Evolutionary conservation across 192 early-diverging fungal species (phyloP).

Genomic region (Umbelopsis vinacea): DNA sequence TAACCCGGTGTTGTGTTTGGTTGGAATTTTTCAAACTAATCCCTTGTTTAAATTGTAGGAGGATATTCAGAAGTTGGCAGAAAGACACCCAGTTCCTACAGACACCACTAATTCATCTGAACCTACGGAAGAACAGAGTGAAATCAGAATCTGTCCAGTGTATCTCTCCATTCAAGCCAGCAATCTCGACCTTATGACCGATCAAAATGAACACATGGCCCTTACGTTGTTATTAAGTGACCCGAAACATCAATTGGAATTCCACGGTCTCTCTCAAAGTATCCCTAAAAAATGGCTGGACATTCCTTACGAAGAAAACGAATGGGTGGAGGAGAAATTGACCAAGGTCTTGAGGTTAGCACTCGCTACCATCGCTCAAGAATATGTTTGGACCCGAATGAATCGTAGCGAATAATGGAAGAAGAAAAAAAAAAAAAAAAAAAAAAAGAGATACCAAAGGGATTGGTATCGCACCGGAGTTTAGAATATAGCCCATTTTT

Average conservation of each 20-base stretch:
- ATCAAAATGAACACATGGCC: slow-evolving; percentile 29
- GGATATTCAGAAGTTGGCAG: background rate
- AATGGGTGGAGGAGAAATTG: slow-evolving; percentile 68
- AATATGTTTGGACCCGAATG: slow-evolving; percentile 70
- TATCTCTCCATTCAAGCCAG: slow-evolving; percentile 9
- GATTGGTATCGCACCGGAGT: background rate
- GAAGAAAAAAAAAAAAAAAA: too few species aligned
- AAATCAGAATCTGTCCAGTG: slow-evolving; percentile 4
- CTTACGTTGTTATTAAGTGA: slow-evolving; percentile 55
- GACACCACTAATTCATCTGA: background rate
- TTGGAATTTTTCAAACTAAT: background rate
- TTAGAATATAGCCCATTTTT: slow-evolving; percentile 2
- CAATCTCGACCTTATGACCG: background rate
- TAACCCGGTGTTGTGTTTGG: background rate
- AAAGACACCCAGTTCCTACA: background rate
- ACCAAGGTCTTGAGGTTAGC: slow-evolving; percentile 50
- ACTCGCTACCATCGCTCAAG: slow-evolving; percentile 59
- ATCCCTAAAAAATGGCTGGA: slow-evolving; percentile 59
- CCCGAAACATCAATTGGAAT: slow-evolving; percentile 56
- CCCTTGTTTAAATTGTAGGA: background rate
- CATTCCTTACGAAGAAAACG: slow-evolving; percentile 66
- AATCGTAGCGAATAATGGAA: slow-evolving; percentile 1
- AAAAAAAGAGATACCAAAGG: too few species aligned
- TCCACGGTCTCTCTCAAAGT: slow-evolving; percentile 57
- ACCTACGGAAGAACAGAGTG: background rate